A percentile compares a stretch with the other conserved stretches of the same genome.
phyloP scores from a whole-genome alignment of 2,329 filamentous ascomycete species.

The Plectosphaerella plurivora region DNA sequence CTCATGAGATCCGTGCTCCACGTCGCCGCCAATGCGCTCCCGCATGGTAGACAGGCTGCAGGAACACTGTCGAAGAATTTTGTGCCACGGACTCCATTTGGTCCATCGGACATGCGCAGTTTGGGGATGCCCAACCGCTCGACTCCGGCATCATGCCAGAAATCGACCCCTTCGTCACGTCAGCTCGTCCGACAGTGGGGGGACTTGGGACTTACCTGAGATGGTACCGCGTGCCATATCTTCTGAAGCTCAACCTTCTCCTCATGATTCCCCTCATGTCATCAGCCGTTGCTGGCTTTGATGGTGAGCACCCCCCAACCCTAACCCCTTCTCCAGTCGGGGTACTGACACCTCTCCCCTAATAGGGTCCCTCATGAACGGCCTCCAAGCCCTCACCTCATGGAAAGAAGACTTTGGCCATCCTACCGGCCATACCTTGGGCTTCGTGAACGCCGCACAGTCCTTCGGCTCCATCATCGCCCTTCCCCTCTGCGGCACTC shows the following conservation, averaged over 20 bases:
- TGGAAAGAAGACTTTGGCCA: conserved; percentile 27
- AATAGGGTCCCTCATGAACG: conserved; percentile 30
- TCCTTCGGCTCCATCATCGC: conserved; percentile 36
- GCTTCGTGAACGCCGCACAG: conserved; percentile 36
- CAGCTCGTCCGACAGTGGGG: neutral
- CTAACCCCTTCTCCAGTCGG: neutral
- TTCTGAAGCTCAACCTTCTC: conserved; percentile 38
- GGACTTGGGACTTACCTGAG: neutral
- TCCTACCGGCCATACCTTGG: conserved; percentile 22
- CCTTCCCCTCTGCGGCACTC: conserved; percentile 32
- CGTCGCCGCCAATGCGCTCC: conserved; percentile 52
- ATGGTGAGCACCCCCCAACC: neutral
- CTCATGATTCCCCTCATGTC: conserved; percentile 29
- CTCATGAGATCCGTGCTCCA: conserved; percentile 51
- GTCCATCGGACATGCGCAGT: conserved; percentile 14
- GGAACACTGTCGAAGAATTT: conserved; percentile 62
- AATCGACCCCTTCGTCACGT: neutral
- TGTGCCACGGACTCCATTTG: conserved; percentile 43
- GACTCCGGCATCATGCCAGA: conserved; percentile 15
- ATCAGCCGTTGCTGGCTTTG: conserved; percentile 6
- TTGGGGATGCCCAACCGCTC: conserved; percentile 7
- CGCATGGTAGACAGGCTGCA: conserved; percentile 58
- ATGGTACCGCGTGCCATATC: conserved; percentile 38
- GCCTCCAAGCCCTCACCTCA: conserved; percentile 30
- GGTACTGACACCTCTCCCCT: neutral